A percentile compares a stretch with the other conserved stretches of the same genome.
Conservation (phyloP, 2,329 filamentous ascomycete genomes). For the Blastomyces gilchristii region DNA sequence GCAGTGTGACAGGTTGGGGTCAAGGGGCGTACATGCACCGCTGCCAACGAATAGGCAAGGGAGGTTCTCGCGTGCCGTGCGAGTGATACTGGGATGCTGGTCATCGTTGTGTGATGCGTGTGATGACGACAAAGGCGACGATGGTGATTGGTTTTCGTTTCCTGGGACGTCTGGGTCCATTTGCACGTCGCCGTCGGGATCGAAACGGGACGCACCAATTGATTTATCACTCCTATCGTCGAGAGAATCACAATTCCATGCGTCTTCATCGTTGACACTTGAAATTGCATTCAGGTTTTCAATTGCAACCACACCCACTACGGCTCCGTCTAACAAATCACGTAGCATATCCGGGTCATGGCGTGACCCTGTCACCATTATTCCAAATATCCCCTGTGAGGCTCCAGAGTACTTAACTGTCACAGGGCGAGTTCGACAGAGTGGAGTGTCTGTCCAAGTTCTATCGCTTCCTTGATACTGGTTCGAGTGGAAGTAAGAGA, state of each 20-base stretch:
- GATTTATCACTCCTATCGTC: not conserved
- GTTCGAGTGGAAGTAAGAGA: conserved; percentile 50
- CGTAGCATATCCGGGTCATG: conserved; percentile 39
- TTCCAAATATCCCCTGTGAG: conserved; percentile 38
- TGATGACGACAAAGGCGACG: conserved; percentile 5
- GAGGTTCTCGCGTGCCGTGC: conserved; percentile 36
- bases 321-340: conserved; percentile 44
- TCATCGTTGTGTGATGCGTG: conserved; percentile 1
- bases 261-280: conserved; percentile 7
- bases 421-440: conserved; percentile 40
- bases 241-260: not conserved
- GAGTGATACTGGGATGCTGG: conserved; percentile 24
- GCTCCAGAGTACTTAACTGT: conserved; percentile 40
- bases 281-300: conserved; percentile 31
- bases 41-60: conserved; percentile 42
- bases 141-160: conserved; percentile 13
- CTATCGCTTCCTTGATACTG: conserved; percentile 22
- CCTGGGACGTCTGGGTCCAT: conserved; percentile 18
- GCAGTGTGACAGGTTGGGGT: conserved; percentile 39
- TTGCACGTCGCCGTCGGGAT: conserved; percentile 9
- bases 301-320: conserved; percentile 45
- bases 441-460: conserved; percentile 38
- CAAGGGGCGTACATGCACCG: conserved; percentile 34
- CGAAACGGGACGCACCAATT: conserved; percentile 1
- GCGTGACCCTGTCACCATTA: conserved; percentile 44